These are phyloP conservation scores for Lipomyces orientalis DNA, from an alignment of 805 yeast species.

Conservation along the genomic window DNA sequence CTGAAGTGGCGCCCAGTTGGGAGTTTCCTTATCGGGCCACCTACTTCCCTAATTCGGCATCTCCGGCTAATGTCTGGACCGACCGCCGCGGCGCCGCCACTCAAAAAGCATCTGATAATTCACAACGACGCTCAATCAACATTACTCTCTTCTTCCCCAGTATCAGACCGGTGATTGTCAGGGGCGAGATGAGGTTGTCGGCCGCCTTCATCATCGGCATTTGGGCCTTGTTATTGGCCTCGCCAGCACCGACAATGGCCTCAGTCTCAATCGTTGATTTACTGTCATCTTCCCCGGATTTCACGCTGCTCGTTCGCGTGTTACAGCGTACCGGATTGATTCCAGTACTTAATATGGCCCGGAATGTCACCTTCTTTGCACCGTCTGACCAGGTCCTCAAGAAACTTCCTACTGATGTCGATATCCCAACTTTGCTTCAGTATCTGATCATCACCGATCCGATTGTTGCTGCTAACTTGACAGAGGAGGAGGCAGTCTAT, in stretches of 20 bases:
- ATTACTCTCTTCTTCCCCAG: background rate
- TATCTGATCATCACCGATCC: constrained; percentile 30
- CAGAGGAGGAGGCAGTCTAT: constrained; percentile 24
- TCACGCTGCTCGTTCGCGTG: constrained; percentile 30
- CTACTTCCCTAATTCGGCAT: background rate
- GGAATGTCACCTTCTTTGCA: constrained; percentile 35
- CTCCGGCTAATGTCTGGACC: background rate
- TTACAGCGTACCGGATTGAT: constrained; percentile 35
- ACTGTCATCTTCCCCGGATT: constrained; percentile 35
- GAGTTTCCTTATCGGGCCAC: background rate
- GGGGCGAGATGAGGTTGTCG: constrained; percentile 1
- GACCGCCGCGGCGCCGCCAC: background rate
- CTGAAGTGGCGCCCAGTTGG: background rate
- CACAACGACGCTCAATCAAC: background rate
- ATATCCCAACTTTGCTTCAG: constrained; percentile 22
- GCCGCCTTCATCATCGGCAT: background rate
- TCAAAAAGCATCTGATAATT: background rate
- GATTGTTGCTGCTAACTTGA: constrained; percentile 18
- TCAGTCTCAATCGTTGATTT: constrained; percentile 33
- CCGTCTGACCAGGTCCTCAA: constrained; percentile 31
- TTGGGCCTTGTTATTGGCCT: background rate
- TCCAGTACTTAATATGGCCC: constrained; percentile 32
- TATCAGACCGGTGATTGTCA: background rate
- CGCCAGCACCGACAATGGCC: constrained; percentile 20
- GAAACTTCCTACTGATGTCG: constrained; percentile 19